phyloP scores from a whole-genome alignment of 2,329 filamentous ascomycete genomes.

The Beauveria sp. region DNA sequence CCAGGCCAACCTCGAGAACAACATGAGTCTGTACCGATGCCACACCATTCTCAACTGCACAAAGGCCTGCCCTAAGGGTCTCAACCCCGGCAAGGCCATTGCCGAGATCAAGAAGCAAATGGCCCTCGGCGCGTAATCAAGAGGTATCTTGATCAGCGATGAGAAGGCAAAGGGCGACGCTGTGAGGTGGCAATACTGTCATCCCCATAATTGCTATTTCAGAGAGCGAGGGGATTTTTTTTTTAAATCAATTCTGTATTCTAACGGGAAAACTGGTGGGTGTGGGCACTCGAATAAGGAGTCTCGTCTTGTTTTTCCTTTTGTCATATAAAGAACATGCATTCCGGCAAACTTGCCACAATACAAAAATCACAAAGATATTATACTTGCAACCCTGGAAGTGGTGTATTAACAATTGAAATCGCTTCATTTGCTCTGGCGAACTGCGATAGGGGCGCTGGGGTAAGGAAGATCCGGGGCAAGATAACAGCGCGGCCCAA shows the following conservation, averaged over 20 bases:
- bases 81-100: constrained; percentile 93
- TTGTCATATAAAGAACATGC: background rate
- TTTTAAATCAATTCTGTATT: background rate
- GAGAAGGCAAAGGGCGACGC: background rate
- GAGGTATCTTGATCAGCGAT: background rate
- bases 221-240: background rate
- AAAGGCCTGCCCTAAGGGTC: constrained; percentile 92
- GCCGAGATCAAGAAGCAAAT: constrained; percentile 98
- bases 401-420: too few relatives aligned
- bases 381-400: background rate
- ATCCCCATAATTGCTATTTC: background rate
- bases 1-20: constrained; percentile 90
- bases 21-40: constrained; percentile 97
- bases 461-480: too few relatives aligned
- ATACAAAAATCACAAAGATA: background rate
- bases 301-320: background rate
- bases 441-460: too few relatives aligned
- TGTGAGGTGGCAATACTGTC: background rate
- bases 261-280: background rate
- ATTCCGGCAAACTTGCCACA: background rate
- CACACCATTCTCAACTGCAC: constrained; percentile 99
- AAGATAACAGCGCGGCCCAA: too few relatives aligned
- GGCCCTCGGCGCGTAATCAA: constrained; percentile 42
- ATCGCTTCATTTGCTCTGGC: too few relatives aligned
- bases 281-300: background rate